Conservation (phyloP, 345 rosid genomes). For the Eucalyptus marginata region DNA sequence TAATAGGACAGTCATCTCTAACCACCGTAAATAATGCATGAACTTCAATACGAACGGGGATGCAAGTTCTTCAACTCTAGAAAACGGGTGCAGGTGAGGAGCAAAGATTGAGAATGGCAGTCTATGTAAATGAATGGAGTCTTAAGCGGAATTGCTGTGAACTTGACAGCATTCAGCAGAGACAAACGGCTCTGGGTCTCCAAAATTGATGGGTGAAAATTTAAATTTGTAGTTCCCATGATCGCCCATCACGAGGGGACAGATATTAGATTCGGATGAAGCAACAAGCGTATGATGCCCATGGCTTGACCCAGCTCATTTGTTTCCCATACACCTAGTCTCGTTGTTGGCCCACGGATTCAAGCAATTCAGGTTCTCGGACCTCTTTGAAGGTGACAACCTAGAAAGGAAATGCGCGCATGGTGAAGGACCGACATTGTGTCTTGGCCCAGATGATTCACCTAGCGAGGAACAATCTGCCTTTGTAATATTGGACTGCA, state of each 20-base stretch:
- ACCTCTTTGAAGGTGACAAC: background rate
- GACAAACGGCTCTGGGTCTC: background rate
- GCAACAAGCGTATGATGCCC: background rate
- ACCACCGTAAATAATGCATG: background rate
- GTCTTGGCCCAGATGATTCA: background rate
- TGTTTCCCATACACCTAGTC: background rate
- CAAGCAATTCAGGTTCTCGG: background rate
- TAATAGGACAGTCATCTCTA: background rate
- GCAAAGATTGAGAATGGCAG: background rate
- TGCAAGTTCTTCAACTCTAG: background rate
- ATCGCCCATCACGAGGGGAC: background rate
- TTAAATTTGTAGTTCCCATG: background rate
- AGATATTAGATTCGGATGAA: background rate
- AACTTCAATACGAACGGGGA: background rate
- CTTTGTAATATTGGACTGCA: background rate
- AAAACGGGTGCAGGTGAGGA: background rate
- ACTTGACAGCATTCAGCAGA: background rate
- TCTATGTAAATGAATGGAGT: background rate
- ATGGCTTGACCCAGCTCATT: background rate
- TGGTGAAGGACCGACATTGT: background rate
- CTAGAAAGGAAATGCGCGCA: background rate
- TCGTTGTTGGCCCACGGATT: background rate
- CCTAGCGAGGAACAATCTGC: background rate
- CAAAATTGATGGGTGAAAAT: background rate
- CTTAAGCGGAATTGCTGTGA: background rate